Conservation (phyloP, 257 asterid genomes). For the Solanum pimpinellifolium region DNA sequence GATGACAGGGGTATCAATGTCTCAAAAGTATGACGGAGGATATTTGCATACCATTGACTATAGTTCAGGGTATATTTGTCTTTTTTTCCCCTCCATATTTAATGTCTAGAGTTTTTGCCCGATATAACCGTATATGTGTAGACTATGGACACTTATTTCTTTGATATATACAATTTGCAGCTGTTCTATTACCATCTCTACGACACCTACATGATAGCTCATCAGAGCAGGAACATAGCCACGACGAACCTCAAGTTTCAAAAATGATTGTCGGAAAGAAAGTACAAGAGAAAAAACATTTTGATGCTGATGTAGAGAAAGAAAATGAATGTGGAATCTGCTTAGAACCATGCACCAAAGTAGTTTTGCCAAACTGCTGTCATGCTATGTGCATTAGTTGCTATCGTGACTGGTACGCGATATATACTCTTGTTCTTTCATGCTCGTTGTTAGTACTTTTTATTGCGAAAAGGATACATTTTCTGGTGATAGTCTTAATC, state of each 20-base stretch:
- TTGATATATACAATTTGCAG: constrained; percentile 15
- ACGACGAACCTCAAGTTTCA: constrained; percentile 7
- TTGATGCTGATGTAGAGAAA: constrained; percentile 26
- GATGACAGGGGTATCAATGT: too few species aligned
- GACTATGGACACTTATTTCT: neutral
- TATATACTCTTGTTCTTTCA: neutral
- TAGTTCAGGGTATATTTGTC: too few species aligned
- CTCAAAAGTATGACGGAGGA: too few species aligned
- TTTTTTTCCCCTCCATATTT: neutral
- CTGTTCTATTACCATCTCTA: constrained; percentile 48
- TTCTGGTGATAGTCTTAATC: neutral
- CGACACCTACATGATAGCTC: constrained; percentile 21
- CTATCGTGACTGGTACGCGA: constrained; percentile 59
- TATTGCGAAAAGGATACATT: neutral
- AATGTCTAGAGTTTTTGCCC: neutral
- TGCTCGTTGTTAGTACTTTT: neutral
- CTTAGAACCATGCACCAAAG: constrained; percentile 74
- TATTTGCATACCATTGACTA: too few species aligned
- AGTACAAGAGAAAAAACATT: constrained; percentile 6
- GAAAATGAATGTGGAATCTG: constrained; percentile 84
- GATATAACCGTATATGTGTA: neutral
- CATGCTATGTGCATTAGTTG: constrained; percentile 92
- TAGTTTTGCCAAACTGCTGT: constrained; percentile 82
- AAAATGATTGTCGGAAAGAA: constrained; percentile 12
- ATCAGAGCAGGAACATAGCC: constrained; percentile 2